A percentile compares a stretch with the other conserved stretches of the same genome.
Conservation (phyloP, 2,329 filamentous ascomycete species). For the Ophiostoma piceae region DNA sequence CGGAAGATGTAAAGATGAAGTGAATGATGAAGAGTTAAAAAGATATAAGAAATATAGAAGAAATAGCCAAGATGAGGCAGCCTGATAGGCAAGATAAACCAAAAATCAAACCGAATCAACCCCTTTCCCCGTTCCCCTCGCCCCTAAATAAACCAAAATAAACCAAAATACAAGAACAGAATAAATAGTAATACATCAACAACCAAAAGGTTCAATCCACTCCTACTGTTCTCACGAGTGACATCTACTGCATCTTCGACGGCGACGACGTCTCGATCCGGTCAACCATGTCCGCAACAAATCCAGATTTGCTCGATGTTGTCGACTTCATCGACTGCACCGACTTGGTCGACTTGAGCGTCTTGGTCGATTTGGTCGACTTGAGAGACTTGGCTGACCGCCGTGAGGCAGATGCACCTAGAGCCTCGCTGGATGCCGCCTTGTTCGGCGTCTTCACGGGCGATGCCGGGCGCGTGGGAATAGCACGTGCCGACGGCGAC, state of each 20-base stretch:
- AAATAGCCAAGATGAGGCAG: background rate
- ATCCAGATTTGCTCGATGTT: slow-evolving; percentile 22
- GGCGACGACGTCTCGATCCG: slow-evolving; percentile 41
- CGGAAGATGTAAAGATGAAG: background rate
- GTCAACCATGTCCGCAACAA: slow-evolving; percentile 52
- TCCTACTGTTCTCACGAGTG: background rate
- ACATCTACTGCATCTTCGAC: slow-evolving; percentile 4
- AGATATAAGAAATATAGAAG: background rate
- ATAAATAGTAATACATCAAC: background rate
- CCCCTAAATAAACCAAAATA: background rate
- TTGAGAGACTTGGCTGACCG: slow-evolving; percentile 6
- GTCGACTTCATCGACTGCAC: slow-evolving; percentile 30
- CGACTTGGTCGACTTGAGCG: background rate
- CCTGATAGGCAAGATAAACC: background rate
- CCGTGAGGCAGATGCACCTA: slow-evolving; percentile 5
- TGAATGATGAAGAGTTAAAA: background rate
- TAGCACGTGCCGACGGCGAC: background rate
- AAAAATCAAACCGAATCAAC: background rate
- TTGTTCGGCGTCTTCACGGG: background rate
- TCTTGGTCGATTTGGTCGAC: background rate
- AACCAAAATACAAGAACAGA: background rate
- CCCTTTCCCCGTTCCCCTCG: background rate
- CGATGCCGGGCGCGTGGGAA: slow-evolving; percentile 7
- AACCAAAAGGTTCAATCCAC: background rate
- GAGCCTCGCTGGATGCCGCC: slow-evolving; percentile 11